Conservation (phyloP, 2,329 filamentous ascomycete genomes). For the Botrytis byssoidea region DNA sequence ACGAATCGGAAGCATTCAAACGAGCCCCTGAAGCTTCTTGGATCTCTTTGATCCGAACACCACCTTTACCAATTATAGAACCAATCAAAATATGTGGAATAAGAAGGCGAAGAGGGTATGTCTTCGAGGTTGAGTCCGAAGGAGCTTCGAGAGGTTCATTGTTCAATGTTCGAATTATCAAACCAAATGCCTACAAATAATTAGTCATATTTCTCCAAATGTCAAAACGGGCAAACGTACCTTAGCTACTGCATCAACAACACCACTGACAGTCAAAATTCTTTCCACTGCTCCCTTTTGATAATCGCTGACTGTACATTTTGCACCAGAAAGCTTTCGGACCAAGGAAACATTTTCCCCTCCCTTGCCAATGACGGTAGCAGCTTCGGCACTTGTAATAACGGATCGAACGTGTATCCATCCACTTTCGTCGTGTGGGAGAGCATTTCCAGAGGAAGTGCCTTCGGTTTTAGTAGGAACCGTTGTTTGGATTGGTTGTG, state of each 20-base stretch:
- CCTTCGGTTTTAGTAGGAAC: conserved; percentile 40
- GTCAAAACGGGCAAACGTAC: conserved; percentile 49
- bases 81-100: conserved; percentile 97
- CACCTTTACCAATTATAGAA: conserved; percentile 97
- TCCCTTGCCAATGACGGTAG: conserved; percentile 96
- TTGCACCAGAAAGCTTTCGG: conserved; percentile 88
- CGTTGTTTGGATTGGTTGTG: conserved; percentile 54
- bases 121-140: conserved; percentile 92
- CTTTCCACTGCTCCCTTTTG: conserved; percentile 95
- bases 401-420: conserved; percentile 98
- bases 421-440: conserved; percentile 80
- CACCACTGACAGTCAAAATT: conserved; percentile 94
- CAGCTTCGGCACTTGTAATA: conserved; percentile 95
- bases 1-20: conserved; percentile 93
- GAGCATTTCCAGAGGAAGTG: conserved; percentile 42
- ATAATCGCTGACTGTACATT: conserved; percentile 98
- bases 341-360: conserved; percentile 99
- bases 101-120: conserved; percentile 90
- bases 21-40: conserved; percentile 96
- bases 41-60: conserved; percentile 94
- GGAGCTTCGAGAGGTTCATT: conserved; percentile 87
- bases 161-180: conserved; percentile 97
- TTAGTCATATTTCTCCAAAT: background rate
- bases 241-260: conserved; percentile 95
- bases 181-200: conserved; percentile 75